A percentile compares a stretch with the other conserved stretches of the same genome.
These are phyloP conservation scores for Eutrema yunnanense DNA, from an alignment of 345 rosid species.

Conservation along the genomic window DNA sequence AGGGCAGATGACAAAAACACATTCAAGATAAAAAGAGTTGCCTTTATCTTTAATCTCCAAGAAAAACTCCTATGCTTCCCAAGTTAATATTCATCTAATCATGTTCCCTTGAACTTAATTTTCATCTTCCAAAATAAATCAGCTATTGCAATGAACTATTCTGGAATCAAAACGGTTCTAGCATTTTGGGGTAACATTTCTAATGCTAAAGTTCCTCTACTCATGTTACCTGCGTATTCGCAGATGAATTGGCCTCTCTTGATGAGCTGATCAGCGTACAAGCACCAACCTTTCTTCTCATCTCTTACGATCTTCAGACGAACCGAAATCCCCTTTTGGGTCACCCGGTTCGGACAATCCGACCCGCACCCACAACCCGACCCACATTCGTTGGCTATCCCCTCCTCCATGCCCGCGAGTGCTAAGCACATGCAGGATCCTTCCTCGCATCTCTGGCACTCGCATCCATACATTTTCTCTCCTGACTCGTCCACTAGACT, in stretches of 20 bases:
- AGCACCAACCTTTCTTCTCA: conserved; percentile 74
- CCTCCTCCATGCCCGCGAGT: conserved; percentile 36
- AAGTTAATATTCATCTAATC: not conserved
- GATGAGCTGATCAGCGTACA: conserved; percentile 63
- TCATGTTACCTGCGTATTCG: conserved; percentile 68
- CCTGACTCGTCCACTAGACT: conserved; percentile 26
- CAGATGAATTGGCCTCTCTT: conserved; percentile 63
- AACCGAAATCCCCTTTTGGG: conserved; percentile 54
- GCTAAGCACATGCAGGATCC: conserved; percentile 37
- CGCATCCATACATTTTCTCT: conserved; percentile 31
- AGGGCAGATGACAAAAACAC: not conserved
- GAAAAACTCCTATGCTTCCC: not conserved
- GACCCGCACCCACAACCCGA: conserved; percentile 52
- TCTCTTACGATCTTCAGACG: conserved; percentile 58
- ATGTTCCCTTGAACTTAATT: not conserved
- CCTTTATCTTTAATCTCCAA: not conserved
- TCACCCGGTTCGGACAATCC: conserved; percentile 59
- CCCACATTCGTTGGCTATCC: conserved; percentile 59
- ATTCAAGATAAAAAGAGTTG: not conserved
- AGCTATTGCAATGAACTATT: not conserved
- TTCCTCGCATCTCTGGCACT: conserved; percentile 46
- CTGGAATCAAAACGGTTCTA: not conserved
- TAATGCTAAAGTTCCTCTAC: not conserved
- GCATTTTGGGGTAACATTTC: not conserved
- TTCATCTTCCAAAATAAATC: not conserved